phyloP scores from a whole-genome alignment of 129 eudicot genomes.

The Tagetes patula region DNA sequence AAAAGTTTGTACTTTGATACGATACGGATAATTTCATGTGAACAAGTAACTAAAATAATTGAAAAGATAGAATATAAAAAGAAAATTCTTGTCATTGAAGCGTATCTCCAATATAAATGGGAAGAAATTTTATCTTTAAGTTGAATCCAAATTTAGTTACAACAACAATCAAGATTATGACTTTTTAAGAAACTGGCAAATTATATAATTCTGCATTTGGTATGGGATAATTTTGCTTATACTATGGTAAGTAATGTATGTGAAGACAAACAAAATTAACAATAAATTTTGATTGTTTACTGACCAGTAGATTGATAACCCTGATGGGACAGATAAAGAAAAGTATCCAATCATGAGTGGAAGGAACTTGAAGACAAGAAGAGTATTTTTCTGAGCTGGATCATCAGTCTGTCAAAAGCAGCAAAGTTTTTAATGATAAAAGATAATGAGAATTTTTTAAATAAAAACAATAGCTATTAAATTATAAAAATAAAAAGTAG shows the following conservation, averaged over 20 bases:
- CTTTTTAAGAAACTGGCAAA: slow-evolving; percentile 4
- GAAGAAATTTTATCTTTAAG: not conserved
- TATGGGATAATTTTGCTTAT: slow-evolving; percentile 12
- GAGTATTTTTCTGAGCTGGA: slow-evolving; percentile 92
- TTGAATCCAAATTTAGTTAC: not conserved
- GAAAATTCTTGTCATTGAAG: slow-evolving; percentile 10
- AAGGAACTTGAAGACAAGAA: slow-evolving; percentile 91
- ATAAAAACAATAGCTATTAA: not conserved
- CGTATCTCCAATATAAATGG: slow-evolving; percentile 1
- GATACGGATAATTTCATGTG: not conserved
- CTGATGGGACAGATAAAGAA: slow-evolving; percentile 96
- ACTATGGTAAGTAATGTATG: not conserved
- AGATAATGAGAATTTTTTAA: slow-evolving; percentile 10
- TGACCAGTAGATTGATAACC: slow-evolving; percentile 93
- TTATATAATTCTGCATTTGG: slow-evolving; percentile 5
- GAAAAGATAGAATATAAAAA: not conserved
- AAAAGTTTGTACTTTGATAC: not conserved
- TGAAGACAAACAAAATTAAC: not conserved
- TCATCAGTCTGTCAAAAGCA: slow-evolving; percentile 76
- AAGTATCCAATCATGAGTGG: slow-evolving; percentile 99
- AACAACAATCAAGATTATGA: not conserved
- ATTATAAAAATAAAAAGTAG: slow-evolving; percentile 1
- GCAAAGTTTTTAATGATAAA: slow-evolving; percentile 25
- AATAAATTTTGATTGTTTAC: slow-evolving; percentile 12
- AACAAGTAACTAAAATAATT: slow-evolving; percentile 2